Base-by-base conservation (phyloP, 306 rosid genomes). In the Cicer pinnatifidum region DNA sequence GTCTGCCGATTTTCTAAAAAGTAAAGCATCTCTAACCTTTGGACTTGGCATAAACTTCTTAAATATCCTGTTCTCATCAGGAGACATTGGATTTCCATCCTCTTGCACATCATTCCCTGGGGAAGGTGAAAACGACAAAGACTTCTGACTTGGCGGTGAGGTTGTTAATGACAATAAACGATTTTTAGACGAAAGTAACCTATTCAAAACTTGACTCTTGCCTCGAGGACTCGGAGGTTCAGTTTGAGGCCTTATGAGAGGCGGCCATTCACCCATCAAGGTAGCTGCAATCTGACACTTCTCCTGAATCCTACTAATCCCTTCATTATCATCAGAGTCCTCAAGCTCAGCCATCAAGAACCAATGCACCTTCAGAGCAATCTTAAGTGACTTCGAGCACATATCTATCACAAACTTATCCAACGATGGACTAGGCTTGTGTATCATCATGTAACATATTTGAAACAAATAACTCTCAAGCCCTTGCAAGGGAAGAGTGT, bases 391-490 rank as follows among this genome's bases (percentile, higher is more conserved):
- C 87, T 90, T 92, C 0, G 97, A 87, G 80, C 99, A 87, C 70
- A 92, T 73, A 72, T 95, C 99, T 52, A 95, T 92, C 4, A 95
- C 99, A 82, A 90, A 95, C 73, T 90, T 95, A 84, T 95, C 99
- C 86, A 95, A 81, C 7, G 97, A 91, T 0, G 99, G 99, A 69
- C 99, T 95, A 9, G 99, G 97, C 82, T 92, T 91, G 73, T 95
- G 93, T 69, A 95, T 90, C 88, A 91, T 88, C 97, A 95, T 87
- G 82, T 91, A 95, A 82, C 99, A 95, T 79, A 95, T 85, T 80
- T 95, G 99, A 78, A 95, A 95, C 88, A 95, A 85, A 78, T 95
- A 95, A 88, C 99, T 90, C 88, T 95, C 99, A 45, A 95, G 58
- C 35, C 99, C 99, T 8, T 89, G 76, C 74, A 95, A 83, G 17